Conservation (phyloP, 805 yeast species). For the Candida xyloterini region DNA sequence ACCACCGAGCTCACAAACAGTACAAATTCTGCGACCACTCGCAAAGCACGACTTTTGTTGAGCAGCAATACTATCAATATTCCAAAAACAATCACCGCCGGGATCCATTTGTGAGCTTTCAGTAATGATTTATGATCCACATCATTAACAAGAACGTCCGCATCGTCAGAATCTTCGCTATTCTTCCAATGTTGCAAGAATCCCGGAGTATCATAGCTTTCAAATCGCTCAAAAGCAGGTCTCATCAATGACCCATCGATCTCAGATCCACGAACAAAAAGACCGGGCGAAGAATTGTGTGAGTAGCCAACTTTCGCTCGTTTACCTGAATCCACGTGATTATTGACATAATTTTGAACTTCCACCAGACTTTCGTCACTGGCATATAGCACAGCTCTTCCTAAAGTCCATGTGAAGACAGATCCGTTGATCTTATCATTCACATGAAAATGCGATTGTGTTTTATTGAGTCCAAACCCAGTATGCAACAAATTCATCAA, state of each 20-base stretch:
- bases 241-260: slow-evolving; percentile 37
- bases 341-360: slow-evolving; percentile 33
- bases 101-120: slow-evolving; percentile 15
- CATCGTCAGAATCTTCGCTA: slow-evolving; percentile 30
- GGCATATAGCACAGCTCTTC: slow-evolving; percentile 65
- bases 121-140: slow-evolving; percentile 38
- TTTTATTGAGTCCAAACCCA: slow-evolving; percentile 56
- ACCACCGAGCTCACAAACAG: slow-evolving; percentile 15
- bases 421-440: slow-evolving; percentile 68
- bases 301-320: slow-evolving; percentile 41
- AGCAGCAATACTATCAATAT: slow-evolving; percentile 8
- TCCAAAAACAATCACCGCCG: slow-evolving; percentile 6
- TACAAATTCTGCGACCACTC: slow-evolving; percentile 19
- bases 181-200: slow-evolving; percentile 24
- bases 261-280: slow-evolving; percentile 55
- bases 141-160: slow-evolving; percentile 37
- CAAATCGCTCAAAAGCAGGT: slow-evolving; percentile 37
- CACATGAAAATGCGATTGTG: slow-evolving; percentile 36
- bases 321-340: slow-evolving; percentile 9
- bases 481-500: slow-evolving; percentile 53
- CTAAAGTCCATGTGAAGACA: slow-evolving; percentile 93
- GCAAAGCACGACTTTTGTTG: slow-evolving; percentile 20
- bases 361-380: slow-evolving; percentile 47
- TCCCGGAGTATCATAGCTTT: slow-evolving; percentile 22
- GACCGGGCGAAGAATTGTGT: slow-evolving; percentile 45